Base-by-base conservation (phyloP, 1,284 basidiomycete species). In the Moesziomyces sp. region DNA sequence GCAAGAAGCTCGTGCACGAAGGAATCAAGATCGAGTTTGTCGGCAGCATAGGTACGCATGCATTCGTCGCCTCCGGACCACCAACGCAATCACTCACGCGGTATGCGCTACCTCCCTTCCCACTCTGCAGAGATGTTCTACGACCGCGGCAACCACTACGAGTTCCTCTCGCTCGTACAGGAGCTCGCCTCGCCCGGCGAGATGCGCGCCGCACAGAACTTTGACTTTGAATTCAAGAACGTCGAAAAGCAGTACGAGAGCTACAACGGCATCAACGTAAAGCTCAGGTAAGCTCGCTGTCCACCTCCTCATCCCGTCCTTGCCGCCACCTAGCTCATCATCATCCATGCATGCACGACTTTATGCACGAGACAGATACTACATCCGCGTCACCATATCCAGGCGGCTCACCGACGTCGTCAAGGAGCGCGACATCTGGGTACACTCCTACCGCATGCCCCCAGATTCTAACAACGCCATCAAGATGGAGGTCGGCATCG, bases 401-500 rank as follows among this genome's bases (percentile, higher is more conserved):
- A 88, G 95, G 55, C 87, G 96, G 73, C 91, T 97, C 88, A 94
- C 94, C 26, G 95, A 97, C 80, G 92, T 96, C 8, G 86, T 89
- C 54, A 95, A 97, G 85, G 96, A 99, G 85, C 90, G 88, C 81
- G 96, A 98, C 74, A 85, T 98, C 33, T 99, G 95, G 95, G 97
- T 99, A 2, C 96, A 99, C 84, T 96, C 93, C 11, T 99, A 93
- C 87, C 91, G 95, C 43, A 97, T 97, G 93, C 96, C 96, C 3
- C 94, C 96, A 58, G 97, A 99, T 84, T 92, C 90, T 77, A 98
- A 97, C 86, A 96, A 95, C 83, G 92, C 93, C 35, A 97, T 98
- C 87, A 98, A 97, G 88, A 99, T 99, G 97, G 96, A 99, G 85
- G 97, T 99, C 40, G 96, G 96, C 18, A 98, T 99, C 70, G 96